phyloP scores from a whole-genome alignment of 257 asterid genomes.

The Ilex asprella region DNA sequence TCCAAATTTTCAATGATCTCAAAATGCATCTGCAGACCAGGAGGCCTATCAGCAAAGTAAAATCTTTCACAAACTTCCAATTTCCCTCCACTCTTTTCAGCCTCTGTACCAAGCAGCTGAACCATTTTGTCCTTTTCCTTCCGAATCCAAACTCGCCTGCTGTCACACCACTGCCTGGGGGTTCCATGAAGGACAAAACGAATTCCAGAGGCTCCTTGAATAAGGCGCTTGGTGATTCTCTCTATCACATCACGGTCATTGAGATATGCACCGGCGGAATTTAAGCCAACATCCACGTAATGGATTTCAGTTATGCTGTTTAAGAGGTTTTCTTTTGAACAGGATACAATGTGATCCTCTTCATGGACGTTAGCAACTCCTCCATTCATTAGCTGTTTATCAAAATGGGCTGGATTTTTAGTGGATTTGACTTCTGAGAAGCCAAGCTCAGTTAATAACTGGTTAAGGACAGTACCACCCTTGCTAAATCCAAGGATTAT shows the following conservation, averaged over 20 bases:
- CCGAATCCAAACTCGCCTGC: conserved; percentile 61
- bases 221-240: conserved; percentile 38
- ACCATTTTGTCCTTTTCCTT: conserved; percentile 66
- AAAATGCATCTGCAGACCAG: conserved; percentile 85
- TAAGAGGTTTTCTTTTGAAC: conserved; percentile 56
- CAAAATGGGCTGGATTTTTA: conserved; percentile 18
- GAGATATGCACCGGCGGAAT: conserved; percentile 74
- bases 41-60: conserved; percentile 56
- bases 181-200: conserved; percentile 84
- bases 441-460: conserved; percentile 75
- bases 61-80: conserved; percentile 61
- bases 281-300: conserved; percentile 90
- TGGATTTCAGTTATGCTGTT: conserved; percentile 78
- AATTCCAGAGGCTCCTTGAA: conserved; percentile 40
- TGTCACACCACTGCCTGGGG: conserved; percentile 87
- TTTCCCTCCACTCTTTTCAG: conserved; percentile 52
- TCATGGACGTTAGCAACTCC: conserved; percentile 15
- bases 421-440: conserved; percentile 30
- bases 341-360: conserved; percentile 49
- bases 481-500: conserved; percentile 85
- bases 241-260: conserved; percentile 51
- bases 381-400: conserved; percentile 23
- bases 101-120: conserved; percentile 53
- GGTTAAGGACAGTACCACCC: conserved; percentile 86
- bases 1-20: conserved; percentile 73